These are phyloP conservation scores for Macaranga tanarius DNA, from an alignment of 441 rosid species.

Conservation along the genomic window DNA sequence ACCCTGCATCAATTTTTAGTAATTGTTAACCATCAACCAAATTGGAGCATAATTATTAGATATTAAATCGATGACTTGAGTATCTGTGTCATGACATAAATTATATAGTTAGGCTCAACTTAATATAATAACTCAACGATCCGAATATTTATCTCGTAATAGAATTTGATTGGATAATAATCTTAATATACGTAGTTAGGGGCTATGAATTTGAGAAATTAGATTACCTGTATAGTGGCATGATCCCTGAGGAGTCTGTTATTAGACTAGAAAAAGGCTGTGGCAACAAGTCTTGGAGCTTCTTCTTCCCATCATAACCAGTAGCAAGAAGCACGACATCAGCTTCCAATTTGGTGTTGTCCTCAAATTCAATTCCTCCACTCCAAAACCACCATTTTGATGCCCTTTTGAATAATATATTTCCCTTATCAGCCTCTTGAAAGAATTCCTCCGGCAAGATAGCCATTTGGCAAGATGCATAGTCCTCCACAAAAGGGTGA, in stretches of 20 bases:
- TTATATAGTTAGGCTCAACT: no score
- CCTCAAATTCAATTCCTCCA: conserved; percentile 49
- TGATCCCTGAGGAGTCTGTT: conserved; percentile 36
- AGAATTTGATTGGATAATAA: background rate
- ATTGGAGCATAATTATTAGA: no score
- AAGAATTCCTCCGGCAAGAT: conserved; percentile 57
- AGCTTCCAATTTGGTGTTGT: conserved; percentile 45
- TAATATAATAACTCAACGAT: background rate
- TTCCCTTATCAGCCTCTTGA: conserved; percentile 52
- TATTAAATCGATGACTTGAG: no score
- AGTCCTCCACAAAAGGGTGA: conserved; percentile 58
- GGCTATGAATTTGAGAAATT: background rate
- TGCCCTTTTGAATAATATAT: conserved; percentile 45
- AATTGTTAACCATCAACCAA: no score
- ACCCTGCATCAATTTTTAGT: no score
- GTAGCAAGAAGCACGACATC: conserved; percentile 59
- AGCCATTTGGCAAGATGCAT: conserved; percentile 66
- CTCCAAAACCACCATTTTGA: conserved; percentile 55
- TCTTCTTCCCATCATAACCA: conserved; percentile 52
- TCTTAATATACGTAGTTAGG: no score
- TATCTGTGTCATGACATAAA: no score
- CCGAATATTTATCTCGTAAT: background rate
- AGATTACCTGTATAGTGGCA: conserved; percentile 56
- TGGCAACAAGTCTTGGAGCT: conserved; percentile 43
- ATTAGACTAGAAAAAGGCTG: conserved; percentile 39